Percentiles rank a stretch among this genome's conserved stretches.
Evolutionary conservation across 2,329 filamentous ascomycete species (phyloP).

Genomic region (Curvularia sp.): DNA sequence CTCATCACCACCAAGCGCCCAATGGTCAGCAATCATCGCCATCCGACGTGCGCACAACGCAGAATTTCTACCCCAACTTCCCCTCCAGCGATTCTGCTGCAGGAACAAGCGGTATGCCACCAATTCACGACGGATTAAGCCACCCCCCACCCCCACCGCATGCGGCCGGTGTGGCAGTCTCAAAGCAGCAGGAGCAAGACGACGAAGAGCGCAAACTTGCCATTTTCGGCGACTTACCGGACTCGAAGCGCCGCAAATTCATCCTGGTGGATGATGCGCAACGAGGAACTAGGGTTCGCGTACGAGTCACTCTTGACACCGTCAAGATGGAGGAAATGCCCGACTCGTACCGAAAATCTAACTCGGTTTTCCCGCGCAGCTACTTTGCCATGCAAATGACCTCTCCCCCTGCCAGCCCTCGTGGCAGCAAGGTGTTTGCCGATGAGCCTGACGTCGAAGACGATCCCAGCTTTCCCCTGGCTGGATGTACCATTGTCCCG

Average conservation of each 20-base stretch:
- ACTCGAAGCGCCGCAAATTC: conserved; percentile 92
- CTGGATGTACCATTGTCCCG: conserved; percentile 57
- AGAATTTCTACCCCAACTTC: conserved; percentile 78
- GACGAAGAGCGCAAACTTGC: conserved; percentile 68
- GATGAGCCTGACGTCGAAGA: conserved; percentile 60
- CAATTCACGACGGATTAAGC: conserved; percentile 66
- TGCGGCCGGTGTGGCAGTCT: conserved; percentile 52
- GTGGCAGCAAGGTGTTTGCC: conserved; percentile 76
- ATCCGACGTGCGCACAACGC: conserved; percentile 74
- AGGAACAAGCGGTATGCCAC: conserved; percentile 66
- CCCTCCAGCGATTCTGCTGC: conserved; percentile 63
- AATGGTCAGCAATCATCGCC: conserved; percentile 62
- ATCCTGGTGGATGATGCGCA: conserved; percentile 92
- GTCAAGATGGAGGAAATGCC: conserved; percentile 96
- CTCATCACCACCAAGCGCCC: conserved; percentile 70
- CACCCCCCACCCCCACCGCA: conserved; percentile 54
- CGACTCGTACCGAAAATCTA: conserved; percentile 89
- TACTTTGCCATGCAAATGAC: conserved; percentile 96
- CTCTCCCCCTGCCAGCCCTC: conserved; percentile 77
- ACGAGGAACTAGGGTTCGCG: conserved; percentile 75
- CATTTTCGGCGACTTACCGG: conserved; percentile 86
- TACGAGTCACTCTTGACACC: conserved; percentile 89
- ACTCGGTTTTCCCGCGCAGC: conserved; percentile 87
- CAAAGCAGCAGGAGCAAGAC: conserved; percentile 58
- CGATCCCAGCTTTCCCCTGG: conserved; percentile 53